Conservation (phyloP, 306 rosid species). For the Lupinus albus region DNA sequence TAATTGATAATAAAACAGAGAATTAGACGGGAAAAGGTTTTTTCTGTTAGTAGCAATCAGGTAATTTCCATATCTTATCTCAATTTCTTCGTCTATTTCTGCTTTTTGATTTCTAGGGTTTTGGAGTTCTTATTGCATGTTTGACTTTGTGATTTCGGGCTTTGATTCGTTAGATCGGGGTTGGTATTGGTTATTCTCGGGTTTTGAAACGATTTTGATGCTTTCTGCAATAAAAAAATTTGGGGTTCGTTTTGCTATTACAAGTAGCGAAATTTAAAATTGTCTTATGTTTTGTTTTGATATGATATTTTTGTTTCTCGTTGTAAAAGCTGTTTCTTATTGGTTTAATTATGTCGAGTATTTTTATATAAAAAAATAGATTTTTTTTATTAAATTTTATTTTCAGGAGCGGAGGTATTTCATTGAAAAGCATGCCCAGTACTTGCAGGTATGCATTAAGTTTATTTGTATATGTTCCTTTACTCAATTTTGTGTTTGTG, state of each 20-base stretch:
- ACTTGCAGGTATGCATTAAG: slow-evolving; percentile 43
- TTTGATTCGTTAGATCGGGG: slow-evolving; percentile 43
- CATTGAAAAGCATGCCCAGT: slow-evolving; percentile 42
- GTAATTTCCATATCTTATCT: slow-evolving; percentile 20
- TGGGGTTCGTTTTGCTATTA: background rate
- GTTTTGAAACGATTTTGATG: background rate
- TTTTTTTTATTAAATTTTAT: slow-evolving; percentile 37
- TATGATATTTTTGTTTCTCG: slow-evolving; percentile 5
- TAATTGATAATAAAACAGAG: too few species aligned
- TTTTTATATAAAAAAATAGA: too few species aligned
- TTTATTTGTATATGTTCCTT: slow-evolving; percentile 9
- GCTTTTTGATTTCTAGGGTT: background rate
- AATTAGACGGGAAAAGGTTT: background rate
- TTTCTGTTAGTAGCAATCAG: slow-evolving; percentile 24
- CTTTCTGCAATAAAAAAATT: background rate
- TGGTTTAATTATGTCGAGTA: background rate
- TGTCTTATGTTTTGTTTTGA: background rate
- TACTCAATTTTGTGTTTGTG: background rate
- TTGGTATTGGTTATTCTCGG: background rate
- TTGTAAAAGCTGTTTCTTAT: slow-evolving; percentile 8
- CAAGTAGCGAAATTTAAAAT: background rate
- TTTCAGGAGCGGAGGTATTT: slow-evolving; percentile 48
- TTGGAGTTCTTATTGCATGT: background rate
- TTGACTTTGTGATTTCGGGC: slow-evolving; percentile 13
- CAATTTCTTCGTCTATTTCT: background rate